Evolutionary conservation across 2,329 filamentous ascomycete genomes (phyloP).

Genomic region (Ophiostoma himal-ulmi): DNA sequence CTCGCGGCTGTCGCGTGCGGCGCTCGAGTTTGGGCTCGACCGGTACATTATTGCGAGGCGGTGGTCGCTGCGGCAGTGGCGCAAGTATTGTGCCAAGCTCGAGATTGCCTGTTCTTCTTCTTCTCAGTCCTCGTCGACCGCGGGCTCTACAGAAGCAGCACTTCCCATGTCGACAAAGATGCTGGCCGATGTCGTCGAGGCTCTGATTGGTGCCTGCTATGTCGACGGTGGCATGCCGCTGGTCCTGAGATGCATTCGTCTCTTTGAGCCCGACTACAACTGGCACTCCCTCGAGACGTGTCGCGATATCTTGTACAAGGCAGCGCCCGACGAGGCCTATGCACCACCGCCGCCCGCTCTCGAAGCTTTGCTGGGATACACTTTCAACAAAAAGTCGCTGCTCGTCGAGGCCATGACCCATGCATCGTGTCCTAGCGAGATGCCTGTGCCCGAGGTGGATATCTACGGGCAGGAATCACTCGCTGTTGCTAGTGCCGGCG

Average conservation of each 20-base stretch:
- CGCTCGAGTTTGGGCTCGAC: slow-evolving; percentile 59
- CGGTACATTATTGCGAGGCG: slow-evolving; percentile 62
- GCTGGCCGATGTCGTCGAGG: slow-evolving; percentile 81
- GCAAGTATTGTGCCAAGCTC: slow-evolving; percentile 49
- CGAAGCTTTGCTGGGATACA: slow-evolving; percentile 64
- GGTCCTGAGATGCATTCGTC: slow-evolving; percentile 57
- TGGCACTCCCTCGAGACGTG: slow-evolving; percentile 46
- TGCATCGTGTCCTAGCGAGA: slow-evolving; percentile 47
- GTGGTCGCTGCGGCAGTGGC: slow-evolving; percentile 70
- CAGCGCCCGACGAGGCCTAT: slow-evolving; percentile 37
- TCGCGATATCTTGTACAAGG: slow-evolving; percentile 40
- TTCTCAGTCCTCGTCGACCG: neutral
- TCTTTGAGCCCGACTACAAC: slow-evolving; percentile 57
- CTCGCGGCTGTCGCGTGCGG: slow-evolving; percentile 59
- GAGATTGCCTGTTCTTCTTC: neutral
- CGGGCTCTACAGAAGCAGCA: slow-evolving; percentile 25
- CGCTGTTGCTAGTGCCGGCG: slow-evolving; percentile 32
- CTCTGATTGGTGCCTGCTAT: slow-evolving; percentile 72
- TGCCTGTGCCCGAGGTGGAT: slow-evolving; percentile 22
- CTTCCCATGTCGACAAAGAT: slow-evolving; percentile 62
- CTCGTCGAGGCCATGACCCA: slow-evolving; percentile 79
- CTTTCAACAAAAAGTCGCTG: slow-evolving; percentile 61
- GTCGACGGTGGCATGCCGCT: slow-evolving; percentile 60
- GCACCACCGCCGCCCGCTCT: slow-evolving; percentile 42
- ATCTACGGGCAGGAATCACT: neutral